Evolutionary conservation across 257 asterid species (phyloP).

Genomic region (Solanum arcanum): DNA sequence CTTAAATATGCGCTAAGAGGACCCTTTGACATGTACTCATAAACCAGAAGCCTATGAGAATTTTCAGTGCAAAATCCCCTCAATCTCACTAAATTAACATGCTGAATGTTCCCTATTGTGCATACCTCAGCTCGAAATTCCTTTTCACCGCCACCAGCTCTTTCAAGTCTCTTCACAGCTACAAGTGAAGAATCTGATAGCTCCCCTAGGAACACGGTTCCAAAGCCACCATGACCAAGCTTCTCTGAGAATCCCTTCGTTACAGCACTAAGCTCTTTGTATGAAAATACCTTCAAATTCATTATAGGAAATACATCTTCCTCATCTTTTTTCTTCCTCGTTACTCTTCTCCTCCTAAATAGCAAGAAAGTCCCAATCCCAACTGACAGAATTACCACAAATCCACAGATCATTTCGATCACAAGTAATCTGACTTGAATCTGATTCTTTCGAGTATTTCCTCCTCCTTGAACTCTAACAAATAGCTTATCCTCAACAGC

Average conservation of each 20-base stretch:
- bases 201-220: conserved; percentile 61
- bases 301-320: conserved; percentile 40
- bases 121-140: conserved; percentile 79
- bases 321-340: conserved; percentile 25
- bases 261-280: conserved; percentile 59
- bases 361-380: conserved; percentile 26
- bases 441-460: conserved; percentile 12
- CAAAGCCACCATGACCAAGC: conserved; percentile 88
- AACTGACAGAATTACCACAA: conserved; percentile 24
- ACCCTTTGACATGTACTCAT: conserved; percentile 80
- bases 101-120: conserved; percentile 77
- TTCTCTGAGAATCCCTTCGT: conserved; percentile 67
- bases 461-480: conserved; percentile 34
- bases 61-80: conserved; percentile 72
- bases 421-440: conserved; percentile 10
- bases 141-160: conserved; percentile 71
- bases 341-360: conserved; percentile 25
- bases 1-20: conserved; percentile 51
- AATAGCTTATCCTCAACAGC: conserved; percentile 32
- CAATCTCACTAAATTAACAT: conserved; percentile 62
- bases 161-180: conserved; percentile 75
- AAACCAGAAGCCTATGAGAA: conserved; percentile 65
- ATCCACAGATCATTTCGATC: conserved; percentile 36
- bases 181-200: conserved; percentile 42
- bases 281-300: conserved; percentile 51